Percentiles rank a stretch among this genome's conserved stretches.
phyloP scores from a whole-genome alignment of 805 yeast genomes.

The Ogataea allantospora region DNA sequence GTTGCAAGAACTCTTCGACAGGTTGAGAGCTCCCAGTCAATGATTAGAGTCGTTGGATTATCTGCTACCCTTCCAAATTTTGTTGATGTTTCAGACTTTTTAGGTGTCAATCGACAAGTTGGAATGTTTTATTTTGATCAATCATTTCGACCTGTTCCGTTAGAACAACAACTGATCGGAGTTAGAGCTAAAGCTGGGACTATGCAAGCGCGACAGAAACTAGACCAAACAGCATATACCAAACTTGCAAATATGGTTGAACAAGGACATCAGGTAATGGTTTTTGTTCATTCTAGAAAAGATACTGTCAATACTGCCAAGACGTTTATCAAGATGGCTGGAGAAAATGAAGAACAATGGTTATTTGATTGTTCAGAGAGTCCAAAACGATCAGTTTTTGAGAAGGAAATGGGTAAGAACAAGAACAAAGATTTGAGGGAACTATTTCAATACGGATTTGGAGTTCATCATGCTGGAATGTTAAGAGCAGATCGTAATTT shows the following conservation, averaged over 20 bases:
- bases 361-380: constrained; percentile 57
- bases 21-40: constrained; percentile 89
- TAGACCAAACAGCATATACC: constrained; percentile 75
- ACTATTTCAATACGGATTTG: constrained; percentile 78
- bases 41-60: constrained; percentile 91
- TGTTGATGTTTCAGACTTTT: constrained; percentile 89
- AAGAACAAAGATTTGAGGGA: constrained; percentile 80
- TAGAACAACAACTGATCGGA: constrained; percentile 84
- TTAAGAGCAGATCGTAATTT: constrained; percentile 83
- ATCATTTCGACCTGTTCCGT: constrained; percentile 89
- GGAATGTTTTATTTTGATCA: constrained; percentile 96
- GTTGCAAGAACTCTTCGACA: constrained; percentile 94
- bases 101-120: constrained; percentile 83
- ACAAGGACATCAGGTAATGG: constrained; percentile 87
- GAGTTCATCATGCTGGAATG: constrained; percentile 98
- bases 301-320: constrained; percentile 86
- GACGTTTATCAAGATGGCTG: constrained; percentile 66
- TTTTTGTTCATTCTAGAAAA: constrained; percentile 92
- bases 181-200: constrained; percentile 84
- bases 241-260: constrained; percentile 66
- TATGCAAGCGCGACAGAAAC: constrained; percentile 63
- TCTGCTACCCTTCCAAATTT: constrained; percentile 93
- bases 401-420: constrained; percentile 67
- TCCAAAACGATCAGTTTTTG: constrained; percentile 42
- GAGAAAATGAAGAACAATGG: constrained; percentile 52